Conservation (phyloP, 768 basidiomycete genomes). For the Lactarius evosmus region DNA sequence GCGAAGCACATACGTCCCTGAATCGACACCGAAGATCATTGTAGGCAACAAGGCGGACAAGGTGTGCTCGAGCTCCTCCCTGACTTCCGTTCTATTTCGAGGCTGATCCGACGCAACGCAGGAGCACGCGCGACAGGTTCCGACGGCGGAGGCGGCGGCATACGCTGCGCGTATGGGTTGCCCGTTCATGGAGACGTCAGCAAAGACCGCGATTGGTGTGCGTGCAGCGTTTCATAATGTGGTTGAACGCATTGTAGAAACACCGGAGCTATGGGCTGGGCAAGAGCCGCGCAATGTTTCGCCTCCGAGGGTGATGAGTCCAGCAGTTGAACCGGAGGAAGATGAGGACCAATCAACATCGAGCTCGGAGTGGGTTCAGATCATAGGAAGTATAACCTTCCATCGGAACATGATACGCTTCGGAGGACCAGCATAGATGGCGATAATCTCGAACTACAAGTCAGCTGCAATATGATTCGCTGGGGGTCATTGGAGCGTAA, state of each 20-base stretch:
- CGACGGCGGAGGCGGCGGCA: slow-evolving; percentile 67
- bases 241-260: slow-evolving; percentile 79
- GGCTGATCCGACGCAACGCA: slow-evolving; percentile 32
- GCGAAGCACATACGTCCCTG: slow-evolving; percentile 85
- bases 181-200: slow-evolving; percentile 88
- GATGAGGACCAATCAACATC: not conserved
- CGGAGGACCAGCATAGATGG: not conserved
- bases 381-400: slow-evolving; percentile 5
- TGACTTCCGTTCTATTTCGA: not conserved
- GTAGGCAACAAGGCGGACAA: slow-evolving; percentile 97
- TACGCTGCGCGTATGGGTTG: slow-evolving; percentile 84
- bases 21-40: slow-evolving; percentile 85
- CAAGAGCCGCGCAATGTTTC: slow-evolving; percentile 29
- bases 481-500: not conserved
- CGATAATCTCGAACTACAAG: not conserved
- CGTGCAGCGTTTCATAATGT: slow-evolving; percentile 70
- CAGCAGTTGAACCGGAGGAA: not conserved
- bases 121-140: slow-evolving; percentile 92
- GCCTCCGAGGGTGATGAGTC: slow-evolving; percentile 17
- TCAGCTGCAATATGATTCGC: too few relatives aligned
- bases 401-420: not conserved
- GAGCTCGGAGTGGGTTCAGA: not conserved
- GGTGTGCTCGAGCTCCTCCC: slow-evolving; percentile 37
- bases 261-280: slow-evolving; percentile 71
- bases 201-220: slow-evolving; percentile 85